These are phyloP conservation scores for Dissophora globulifera DNA, from an alignment of 192 early-diverging fungal genomes.

Conservation along the genomic window DNA sequence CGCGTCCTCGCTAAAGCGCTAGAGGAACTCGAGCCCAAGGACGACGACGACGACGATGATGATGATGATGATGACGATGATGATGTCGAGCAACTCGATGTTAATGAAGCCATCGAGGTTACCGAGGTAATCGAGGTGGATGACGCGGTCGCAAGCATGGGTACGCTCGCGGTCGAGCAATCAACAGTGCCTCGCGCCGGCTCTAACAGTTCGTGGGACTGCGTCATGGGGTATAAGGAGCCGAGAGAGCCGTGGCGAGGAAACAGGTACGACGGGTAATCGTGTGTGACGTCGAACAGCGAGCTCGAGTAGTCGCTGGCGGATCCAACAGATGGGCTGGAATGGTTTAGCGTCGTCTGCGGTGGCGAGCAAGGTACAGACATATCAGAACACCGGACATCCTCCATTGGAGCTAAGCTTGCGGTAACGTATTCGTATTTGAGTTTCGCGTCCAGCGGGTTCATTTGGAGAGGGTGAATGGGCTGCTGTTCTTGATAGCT, in stretches of 20 bases:
- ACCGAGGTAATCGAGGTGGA: conserved; percentile 31
- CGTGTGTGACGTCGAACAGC: conserved; percentile 22
- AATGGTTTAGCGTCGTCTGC: neutral
- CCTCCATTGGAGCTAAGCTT: conserved; percentile 2
- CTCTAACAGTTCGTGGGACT: conserved; percentile 34
- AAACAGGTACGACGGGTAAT: conserved; percentile 7
- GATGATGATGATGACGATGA: conserved; percentile 9
- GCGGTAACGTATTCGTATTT: no score
- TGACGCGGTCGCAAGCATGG: conserved; percentile 28
- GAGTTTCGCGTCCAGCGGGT: no score
- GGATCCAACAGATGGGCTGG: neutral
- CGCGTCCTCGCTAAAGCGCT: conserved; percentile 5
- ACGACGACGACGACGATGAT: conserved; percentile 4
- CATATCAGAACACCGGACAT: neutral
- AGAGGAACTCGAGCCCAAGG: conserved; percentile 2
- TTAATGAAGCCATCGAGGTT: conserved; percentile 2
- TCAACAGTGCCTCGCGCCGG: conserved; percentile 1
- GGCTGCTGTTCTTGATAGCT: neutral
- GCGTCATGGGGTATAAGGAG: conserved; percentile 35
- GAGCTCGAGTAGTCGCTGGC: conserved; percentile 19
- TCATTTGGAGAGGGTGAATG: conserved; percentile 40
- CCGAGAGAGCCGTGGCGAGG: conserved; percentile 32
- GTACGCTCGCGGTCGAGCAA: neutral
- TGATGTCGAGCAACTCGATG: neutral
- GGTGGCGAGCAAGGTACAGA: conserved; percentile 10